Conservation (phyloP, 345 rosid species). For the Stellera chamaejasme region DNA sequence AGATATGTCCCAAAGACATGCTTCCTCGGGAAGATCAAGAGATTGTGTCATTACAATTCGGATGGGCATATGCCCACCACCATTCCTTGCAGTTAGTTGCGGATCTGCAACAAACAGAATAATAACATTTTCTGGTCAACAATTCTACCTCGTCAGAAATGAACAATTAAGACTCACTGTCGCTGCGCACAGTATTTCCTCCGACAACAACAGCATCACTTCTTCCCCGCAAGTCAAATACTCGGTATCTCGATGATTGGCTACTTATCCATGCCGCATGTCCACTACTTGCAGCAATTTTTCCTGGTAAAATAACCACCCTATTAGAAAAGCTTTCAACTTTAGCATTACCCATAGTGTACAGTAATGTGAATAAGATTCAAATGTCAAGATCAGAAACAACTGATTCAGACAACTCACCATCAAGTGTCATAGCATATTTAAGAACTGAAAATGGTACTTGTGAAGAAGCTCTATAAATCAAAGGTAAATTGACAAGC, state of each 20-base stretch:
- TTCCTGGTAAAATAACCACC: conserved; percentile 33
- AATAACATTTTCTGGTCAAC: neutral
- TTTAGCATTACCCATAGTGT: too few relatives aligned
- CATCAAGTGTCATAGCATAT: conserved; percentile 98
- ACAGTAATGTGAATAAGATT: too few relatives aligned
- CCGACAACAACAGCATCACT: conserved; percentile 93
- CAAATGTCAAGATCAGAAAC: neutral
- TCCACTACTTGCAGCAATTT: conserved; percentile 88
- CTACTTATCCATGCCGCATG: conserved; percentile 97
- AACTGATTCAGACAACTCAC: conserved; percentile 28
- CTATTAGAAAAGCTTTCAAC: conserved; percentile 8
- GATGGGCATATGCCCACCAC: conserved; percentile 79
- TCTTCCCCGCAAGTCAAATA: conserved; percentile 74
- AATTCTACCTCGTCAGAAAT: neutral
- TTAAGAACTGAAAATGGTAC: conserved; percentile 90
- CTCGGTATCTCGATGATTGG: conserved; percentile 66
- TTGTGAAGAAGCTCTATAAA: conserved; percentile 70
- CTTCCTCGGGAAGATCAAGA: conserved; percentile 83
- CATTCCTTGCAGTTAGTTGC: conserved; percentile 79
- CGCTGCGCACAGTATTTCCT: conserved; percentile 85
- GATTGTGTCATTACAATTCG: conserved; percentile 77
- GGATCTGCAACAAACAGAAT: conserved; percentile 42
- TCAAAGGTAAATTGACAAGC: conserved; percentile 81
- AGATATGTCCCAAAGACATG: conserved; percentile 81
- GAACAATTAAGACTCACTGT: conserved; percentile 35